Evolutionary conservation across 805 yeast species (phyloP), one percentile per base, ranked within the genome.

Genomic region (Cyberlindnera maritima): DNA sequence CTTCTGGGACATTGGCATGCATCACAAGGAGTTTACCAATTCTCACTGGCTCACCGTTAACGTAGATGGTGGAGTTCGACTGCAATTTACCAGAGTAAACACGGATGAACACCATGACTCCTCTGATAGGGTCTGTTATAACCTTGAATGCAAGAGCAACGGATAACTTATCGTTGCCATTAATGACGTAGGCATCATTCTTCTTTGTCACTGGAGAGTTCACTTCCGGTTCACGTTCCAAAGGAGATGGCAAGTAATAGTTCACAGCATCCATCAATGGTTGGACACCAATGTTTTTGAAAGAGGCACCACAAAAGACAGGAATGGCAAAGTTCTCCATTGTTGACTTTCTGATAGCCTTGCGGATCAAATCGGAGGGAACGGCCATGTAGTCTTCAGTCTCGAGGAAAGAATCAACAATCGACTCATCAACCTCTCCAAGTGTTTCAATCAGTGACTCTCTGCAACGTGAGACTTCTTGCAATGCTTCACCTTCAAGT

Each of bases 111-210:
- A 88, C 83, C 84, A 91, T 80, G 1, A 82, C 74, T 1, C 97
- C 96, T 51, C 90, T 75, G 18, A 81, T 81, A 2, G 88, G 85
- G 62, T 94, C 97, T 3, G 91, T 84, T 41, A 86, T 76, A 5
- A 92, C 96, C 63, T 94, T 94, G 69, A 94, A 94, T 2, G 97
- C 97, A 35, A 92, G 71, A 0, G 96, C 91, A 7, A 89, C 75
- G 4, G 88, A 75, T 20, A 87, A 61, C 20, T 81, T 74, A n/a
- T 77, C 74, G 56, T 80, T 79, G 28, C 75, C 70, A 59, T 80
- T 77, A 28, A 85, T 60, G 4, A 80, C 59, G 23, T 79, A 64
- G 0, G 88, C 88, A 12, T 57, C 62, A 8, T 34, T 39, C 4
- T 59, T 60, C 56, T 76, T 77, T 49, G 73, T 61, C 15, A 71